Base-by-base conservation (phyloP, 169 alveolate species). In the Cryptosporidium viatorum region DNA sequence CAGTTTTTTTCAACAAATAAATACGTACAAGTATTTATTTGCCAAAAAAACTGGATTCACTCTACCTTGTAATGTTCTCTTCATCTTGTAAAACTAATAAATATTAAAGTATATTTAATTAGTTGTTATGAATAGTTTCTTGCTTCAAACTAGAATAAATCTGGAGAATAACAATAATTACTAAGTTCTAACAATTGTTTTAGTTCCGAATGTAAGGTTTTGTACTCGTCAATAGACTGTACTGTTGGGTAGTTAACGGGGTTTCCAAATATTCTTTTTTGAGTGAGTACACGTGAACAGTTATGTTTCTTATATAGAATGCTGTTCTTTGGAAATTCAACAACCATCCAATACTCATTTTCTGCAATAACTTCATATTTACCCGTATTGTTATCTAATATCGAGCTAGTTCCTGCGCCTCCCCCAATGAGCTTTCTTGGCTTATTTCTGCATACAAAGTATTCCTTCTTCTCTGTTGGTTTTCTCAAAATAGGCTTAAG, bases 101-200 rank as follows among this genome's bases (percentile, higher is more conserved):
- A 16, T 48, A 16, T 14, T 48, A 48, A 48, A 14, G 21, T 3
- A 14, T 7, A 0, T 0, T 12, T 16, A 48, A 14, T 48, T 14
- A 14, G 55, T 48, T 48, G 14, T 45, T 9, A 48, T 3, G 14
- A 48, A 48, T 48, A 48, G 3, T 3, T 43, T 2, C 23, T 12
- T 48, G 21, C 21, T 48, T 16, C 35, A 0, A 52, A n/a, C n/a
- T 43, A 70, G n/a, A 52, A 74, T 18, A 74, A 26, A 16, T 59
- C 89, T 6, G 89, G 89, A 39, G 89, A 80, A 41, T 80, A 80
- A 50, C 89, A 80, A 35, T 80, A 80, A 31, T 80, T 80, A 39
- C 89, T 80, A 2, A 80, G 41, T 39, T 80, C 89, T 33, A 80
- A 69, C 14, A 80, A 37, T 41, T 65, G 59, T 29, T 59, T 80